Evolutionary conservation across 1,284 basidiomycete genomes (phyloP).

Genomic region (Ustanciosporium gigantosporum): DNA sequence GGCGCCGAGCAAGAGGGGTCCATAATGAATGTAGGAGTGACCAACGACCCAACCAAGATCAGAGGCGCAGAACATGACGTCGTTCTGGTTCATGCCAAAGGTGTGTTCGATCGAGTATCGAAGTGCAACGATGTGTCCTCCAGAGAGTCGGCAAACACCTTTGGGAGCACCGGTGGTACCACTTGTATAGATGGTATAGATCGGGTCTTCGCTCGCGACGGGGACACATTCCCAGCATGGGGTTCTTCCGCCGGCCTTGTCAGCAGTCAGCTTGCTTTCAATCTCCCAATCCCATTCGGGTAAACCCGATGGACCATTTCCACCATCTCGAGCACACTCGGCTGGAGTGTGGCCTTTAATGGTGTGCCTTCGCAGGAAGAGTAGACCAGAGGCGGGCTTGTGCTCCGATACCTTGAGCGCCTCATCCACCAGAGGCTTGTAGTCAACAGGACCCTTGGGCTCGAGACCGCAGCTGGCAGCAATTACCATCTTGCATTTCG

Average conservation of each 20-base stretch:
- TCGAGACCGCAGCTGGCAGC: constrained; percentile 54
- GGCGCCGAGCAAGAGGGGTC: constrained; percentile 49
- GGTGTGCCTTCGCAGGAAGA: constrained; percentile 43
- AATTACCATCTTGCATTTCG: constrained; percentile 43
- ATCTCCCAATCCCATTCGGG: constrained; percentile 51
- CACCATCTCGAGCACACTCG: constrained; percentile 7
- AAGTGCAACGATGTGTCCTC: constrained; percentile 49
- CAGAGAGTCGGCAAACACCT: constrained; percentile 48
- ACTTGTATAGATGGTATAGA: constrained; percentile 48
- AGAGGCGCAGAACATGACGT: constrained; percentile 45
- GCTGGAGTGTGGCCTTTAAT: constrained; percentile 46
- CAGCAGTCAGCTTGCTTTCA: constrained; percentile 23
- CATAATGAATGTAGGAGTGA: constrained; percentile 50
- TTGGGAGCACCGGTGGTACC: constrained; percentile 56
- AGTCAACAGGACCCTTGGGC: constrained; percentile 51
- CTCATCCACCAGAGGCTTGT: constrained; percentile 53
- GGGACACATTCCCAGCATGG: constrained; percentile 46
- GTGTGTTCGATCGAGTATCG: constrained; percentile 53
- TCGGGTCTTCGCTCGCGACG: constrained; percentile 47
- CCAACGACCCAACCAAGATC: constrained; percentile 50
- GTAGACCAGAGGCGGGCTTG: constrained; percentile 38
- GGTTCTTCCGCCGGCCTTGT: constrained; percentile 18
- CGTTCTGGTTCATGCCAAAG: constrained; percentile 43
- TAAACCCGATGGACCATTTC: constrained; percentile 13
- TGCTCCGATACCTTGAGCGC: constrained; percentile 42